A percentile compares a stretch with the other conserved stretches of the same genome.
phyloP scores from a whole-genome alignment of 2,329 filamentous ascomycete species.

The Trichoderma harzianum region DNA sequence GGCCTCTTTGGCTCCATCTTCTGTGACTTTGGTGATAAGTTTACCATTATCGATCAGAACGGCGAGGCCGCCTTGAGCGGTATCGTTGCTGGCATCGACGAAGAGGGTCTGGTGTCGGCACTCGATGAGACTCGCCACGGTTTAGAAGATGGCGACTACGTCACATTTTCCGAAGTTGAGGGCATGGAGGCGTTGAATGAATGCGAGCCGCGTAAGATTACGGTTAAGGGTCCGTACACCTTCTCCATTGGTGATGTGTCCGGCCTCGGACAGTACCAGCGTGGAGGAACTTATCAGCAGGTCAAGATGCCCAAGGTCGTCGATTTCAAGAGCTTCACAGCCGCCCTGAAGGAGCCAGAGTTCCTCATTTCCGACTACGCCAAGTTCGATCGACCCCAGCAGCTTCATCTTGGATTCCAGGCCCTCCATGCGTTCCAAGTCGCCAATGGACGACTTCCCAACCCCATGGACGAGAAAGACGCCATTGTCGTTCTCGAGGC shows the following conservation, averaged over 20 bases:
- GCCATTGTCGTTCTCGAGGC: slow-evolving; percentile 73
- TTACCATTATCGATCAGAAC: slow-evolving; percentile 83
- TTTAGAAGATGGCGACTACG: slow-evolving; percentile 91
- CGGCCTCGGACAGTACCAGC: slow-evolving; percentile 78
- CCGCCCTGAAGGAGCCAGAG: slow-evolving; percentile 81
- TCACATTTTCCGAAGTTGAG: slow-evolving; percentile 89
- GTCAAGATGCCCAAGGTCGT: slow-evolving; percentile 98
- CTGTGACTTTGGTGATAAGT: slow-evolving; percentile 94
- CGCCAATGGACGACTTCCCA: slow-evolving; percentile 70
- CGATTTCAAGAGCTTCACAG: slow-evolving; percentile 78
- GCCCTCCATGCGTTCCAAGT: slow-evolving; percentile 84
- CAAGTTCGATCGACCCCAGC: slow-evolving; percentile 92
- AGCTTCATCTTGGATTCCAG: slow-evolving; percentile 90
- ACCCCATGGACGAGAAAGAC: slow-evolving; percentile 80
- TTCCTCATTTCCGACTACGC: slow-evolving; percentile 92
- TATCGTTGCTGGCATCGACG: slow-evolving; percentile 85
- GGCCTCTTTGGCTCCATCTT: slow-evolving; percentile 95
- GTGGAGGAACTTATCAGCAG: slow-evolving; percentile 86
- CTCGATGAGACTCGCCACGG: slow-evolving; percentile 94
- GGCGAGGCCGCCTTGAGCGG: slow-evolving; percentile 85
- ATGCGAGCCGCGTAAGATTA: slow-evolving; percentile 81
- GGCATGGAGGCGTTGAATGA: slow-evolving; percentile 88
- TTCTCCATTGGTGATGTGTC: slow-evolving; percentile 96
- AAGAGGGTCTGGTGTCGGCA: slow-evolving; percentile 86
- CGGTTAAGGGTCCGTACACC: slow-evolving; percentile 92